Percentiles rank a stretch among this genome's conserved stretches.
Evolutionary conservation across 2,329 filamentous ascomycete species (phyloP).

Genomic region (Beauveria caledonica): DNA sequence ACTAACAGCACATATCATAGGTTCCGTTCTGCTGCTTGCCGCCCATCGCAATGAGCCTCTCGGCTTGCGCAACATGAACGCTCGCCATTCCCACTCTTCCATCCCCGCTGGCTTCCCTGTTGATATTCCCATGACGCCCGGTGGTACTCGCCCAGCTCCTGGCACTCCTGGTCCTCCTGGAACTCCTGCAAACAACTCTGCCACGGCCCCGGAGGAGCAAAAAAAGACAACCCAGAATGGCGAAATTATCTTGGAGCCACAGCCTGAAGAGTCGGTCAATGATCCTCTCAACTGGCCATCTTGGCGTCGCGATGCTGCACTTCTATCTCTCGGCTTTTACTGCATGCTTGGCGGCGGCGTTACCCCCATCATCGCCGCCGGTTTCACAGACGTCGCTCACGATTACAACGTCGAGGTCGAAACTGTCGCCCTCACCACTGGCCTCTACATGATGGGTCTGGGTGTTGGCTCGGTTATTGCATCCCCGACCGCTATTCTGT

Average conservation of each 20-base stretch:
- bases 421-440: slow-evolving; percentile 76
- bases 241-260: slow-evolving; percentile 78
- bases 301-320: slow-evolving; percentile 70
- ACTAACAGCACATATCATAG: slow-evolving; percentile 24
- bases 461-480: slow-evolving; percentile 77
- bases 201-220: slow-evolving; percentile 22
- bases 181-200: slow-evolving; percentile 4
- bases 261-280: slow-evolving; percentile 83
- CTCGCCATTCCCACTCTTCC: slow-evolving; percentile 50
- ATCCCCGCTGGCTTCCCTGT: slow-evolving; percentile 38
- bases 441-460: slow-evolving; percentile 88
- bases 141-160: slow-evolving; percentile 16
- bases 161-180: slow-evolving; percentile 8
- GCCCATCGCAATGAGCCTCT: slow-evolving; percentile 49
- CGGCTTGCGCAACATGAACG: slow-evolving; percentile 48
- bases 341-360: slow-evolving; percentile 91
- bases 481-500: slow-evolving; percentile 86
- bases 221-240: slow-evolving; percentile 77
- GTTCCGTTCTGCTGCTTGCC: slow-evolving; percentile 50
- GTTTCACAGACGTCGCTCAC: slow-evolving; percentile 71
- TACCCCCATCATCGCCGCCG: slow-evolving; percentile 82
- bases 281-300: slow-evolving; percentile 88
- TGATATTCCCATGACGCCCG: slow-evolving; percentile 25
- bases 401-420: slow-evolving; percentile 59
- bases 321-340: slow-evolving; percentile 81